Percentiles rank a stretch among this genome's conserved stretches.
Evolutionary conservation across 1,139 yeast genomes (phyloP).

Genomic region (Kluyveromyces marxianus): DNA sequence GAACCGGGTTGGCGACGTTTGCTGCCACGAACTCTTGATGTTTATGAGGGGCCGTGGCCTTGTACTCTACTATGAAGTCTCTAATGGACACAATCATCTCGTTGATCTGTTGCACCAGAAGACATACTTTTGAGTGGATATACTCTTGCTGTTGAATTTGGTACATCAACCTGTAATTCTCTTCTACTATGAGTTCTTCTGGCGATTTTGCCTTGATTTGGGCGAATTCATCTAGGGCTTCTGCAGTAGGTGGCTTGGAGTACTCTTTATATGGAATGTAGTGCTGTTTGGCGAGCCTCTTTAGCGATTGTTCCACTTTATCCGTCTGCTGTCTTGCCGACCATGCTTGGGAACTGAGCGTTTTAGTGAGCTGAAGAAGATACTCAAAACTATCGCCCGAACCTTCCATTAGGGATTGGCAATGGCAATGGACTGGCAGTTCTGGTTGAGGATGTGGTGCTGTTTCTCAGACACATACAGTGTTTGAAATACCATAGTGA

Average conservation of each 20-base stretch:
- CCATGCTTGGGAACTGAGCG: conserved; percentile 18
- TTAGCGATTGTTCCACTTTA: conserved; percentile 21
- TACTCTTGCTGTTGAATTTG: conserved; percentile 28
- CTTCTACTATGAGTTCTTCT: conserved; percentile 16
- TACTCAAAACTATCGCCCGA: conserved; percentile 22
- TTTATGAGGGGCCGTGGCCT: conserved; percentile 11
- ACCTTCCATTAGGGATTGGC: conserved; percentile 8
- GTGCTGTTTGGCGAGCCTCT: conserved; percentile 26
- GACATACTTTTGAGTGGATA: conserved; percentile 20
- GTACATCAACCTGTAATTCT: conserved; percentile 23
- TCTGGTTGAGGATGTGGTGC: no score
- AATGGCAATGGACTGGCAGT: background rate
- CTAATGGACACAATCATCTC: conserved; percentile 26
- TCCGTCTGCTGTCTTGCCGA: conserved; percentile 23
- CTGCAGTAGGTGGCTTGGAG: conserved; percentile 11
- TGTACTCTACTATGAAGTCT: conserved; percentile 25
- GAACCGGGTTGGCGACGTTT: conserved; percentile 2
- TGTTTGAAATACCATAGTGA: background rate
- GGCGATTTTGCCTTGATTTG: conserved; percentile 11
- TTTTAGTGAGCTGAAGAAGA: conserved; percentile 18
- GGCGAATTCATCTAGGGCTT: conserved; percentile 11
- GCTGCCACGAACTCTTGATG: conserved; percentile 7
- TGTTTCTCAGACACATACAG: no score
- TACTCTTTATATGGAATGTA: conserved; percentile 23
- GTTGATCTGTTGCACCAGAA: conserved; percentile 21